Percentiles rank a stretch among this genome's conserved stretches.
Evolutionary conservation across 345 rosid species (phyloP).

Genomic region (Stellera chamaejasme): DNA sequence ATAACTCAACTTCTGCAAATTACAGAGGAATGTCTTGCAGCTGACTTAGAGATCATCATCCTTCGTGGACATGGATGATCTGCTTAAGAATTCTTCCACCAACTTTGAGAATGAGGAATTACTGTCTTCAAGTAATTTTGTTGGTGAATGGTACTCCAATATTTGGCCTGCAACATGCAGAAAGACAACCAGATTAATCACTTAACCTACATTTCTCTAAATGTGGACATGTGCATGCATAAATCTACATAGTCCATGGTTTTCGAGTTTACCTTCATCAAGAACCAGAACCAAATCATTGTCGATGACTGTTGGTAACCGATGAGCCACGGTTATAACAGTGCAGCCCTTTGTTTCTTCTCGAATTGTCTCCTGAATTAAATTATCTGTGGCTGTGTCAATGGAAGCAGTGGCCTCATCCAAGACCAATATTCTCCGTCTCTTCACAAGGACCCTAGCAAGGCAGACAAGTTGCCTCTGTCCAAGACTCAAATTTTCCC

Average conservation of each 20-base stretch:
- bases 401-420: conserved; percentile 92
- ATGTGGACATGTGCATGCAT: not conserved
- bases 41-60: too few relatives aligned
- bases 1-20: too few relatives aligned
- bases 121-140: conserved; percentile 41
- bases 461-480: conserved; percentile 90
- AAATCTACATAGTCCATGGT: not conserved
- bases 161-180: conserved; percentile 35
- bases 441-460: conserved; percentile 64
- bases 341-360: conserved; percentile 72
- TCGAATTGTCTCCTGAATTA: conserved; percentile 64
- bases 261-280: conserved; percentile 42
- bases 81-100: conserved; percentile 49
- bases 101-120: conserved; percentile 59
- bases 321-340: conserved; percentile 77
- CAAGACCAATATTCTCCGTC: conserved; percentile 58
- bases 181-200: not conserved
- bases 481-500: conserved; percentile 91
- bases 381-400: conserved; percentile 73
- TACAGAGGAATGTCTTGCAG: too few relatives aligned
- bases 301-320: conserved; percentile 76
- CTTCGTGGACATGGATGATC: conserved; percentile 26
- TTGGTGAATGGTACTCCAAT: conserved; percentile 35
- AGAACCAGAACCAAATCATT: conserved; percentile 84
- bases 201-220: not conserved